Evolutionary conservation across 306 rosid genomes (phyloP).

Genomic region (Mimosa pudica): DNA sequence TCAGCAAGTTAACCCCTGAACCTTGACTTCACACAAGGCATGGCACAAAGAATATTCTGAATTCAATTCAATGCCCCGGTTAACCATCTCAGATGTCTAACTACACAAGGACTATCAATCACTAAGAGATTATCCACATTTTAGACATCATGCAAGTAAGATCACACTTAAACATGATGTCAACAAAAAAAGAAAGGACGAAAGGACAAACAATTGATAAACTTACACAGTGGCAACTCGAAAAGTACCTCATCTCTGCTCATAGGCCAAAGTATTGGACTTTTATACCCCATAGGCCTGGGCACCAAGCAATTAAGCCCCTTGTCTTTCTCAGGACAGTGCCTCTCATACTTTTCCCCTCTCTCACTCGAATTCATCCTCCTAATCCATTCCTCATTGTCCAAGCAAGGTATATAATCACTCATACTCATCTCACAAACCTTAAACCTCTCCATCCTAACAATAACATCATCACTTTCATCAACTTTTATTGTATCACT

Average conservation of each 20-base stretch:
- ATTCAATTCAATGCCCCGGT: not conserved
- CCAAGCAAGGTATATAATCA: constrained; percentile 85
- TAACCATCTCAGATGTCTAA: constrained; percentile 7
- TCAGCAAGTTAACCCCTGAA: constrained; percentile 24
- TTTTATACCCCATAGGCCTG: constrained; percentile 58
- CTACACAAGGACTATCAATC: not conserved
- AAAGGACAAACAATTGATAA: constrained; percentile 9
- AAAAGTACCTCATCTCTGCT: constrained; percentile 86
- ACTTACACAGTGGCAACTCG: constrained; percentile 25
- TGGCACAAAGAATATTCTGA: not conserved
- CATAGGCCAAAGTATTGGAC: constrained; percentile 70
- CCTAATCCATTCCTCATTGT: constrained; percentile 52
- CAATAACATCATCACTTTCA: constrained; percentile 18
- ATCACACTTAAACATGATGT: not conserved
- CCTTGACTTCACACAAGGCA: not conserved
- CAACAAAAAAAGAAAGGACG: not conserved
- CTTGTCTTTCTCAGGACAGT: constrained; percentile 60
- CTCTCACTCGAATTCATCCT: constrained; percentile 42
- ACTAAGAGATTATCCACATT: not conserved
- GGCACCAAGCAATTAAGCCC: constrained; percentile 72
- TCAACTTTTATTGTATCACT: constrained; percentile 28
- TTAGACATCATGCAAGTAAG: not conserved
- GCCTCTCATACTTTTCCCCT: constrained; percentile 75
- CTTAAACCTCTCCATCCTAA: constrained; percentile 49
- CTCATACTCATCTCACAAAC: constrained; percentile 55